Evolutionary conservation across 495 filamentous ascomycete species (phyloP), one percentile per base, ranked within the genome.

Genomic region (Jackrogersella multiformis): DNA sequence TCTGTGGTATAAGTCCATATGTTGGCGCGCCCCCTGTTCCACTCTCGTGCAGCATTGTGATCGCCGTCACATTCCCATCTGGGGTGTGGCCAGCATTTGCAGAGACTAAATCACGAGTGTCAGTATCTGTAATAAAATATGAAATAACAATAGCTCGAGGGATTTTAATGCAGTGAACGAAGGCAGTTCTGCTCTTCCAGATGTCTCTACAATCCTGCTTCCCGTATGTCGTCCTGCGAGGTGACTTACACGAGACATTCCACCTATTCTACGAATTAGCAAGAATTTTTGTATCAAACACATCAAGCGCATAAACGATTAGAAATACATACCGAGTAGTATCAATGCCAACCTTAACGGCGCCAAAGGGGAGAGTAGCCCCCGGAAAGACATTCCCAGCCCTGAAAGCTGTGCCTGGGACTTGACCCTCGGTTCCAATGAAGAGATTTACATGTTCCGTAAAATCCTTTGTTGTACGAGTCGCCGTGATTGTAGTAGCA

Each of bases 21-120:
- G 89, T 91, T 2, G 89, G 88, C 5, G 86, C 86, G 3, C 89
- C 89, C 3, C 89, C 89, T 5, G 87, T 92, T 0, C 89, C 89
- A 35, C 84, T 85, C 70, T 91, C 89, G 66, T 92, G 89, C 85
- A 89, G 87, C 84, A 90, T 83, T 35, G 84, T 88, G 73, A 91
- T 89, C 1, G 82, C 89, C 0, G 84, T 87, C 56, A 92, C 82
- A 12, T 84, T 80, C 9, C 88, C 88, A 5, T 68, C 63, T 3
- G 85, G 72, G 4, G 82, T 76, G 67, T 86, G 88, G 9, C 88
- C 89, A 5, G 44, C 71, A 32, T 73, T 70, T 7, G 55, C 58
- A 23, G 63, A 48, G 23, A 59, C 53, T 63, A 21, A 13, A 23
- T 0, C 10, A 24, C 28, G 2, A 10, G 15, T 39, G 21, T 65